Evolutionary conservation across 2,329 filamentous ascomycete species (phyloP).

Genomic region (Trichophyton verrucosum): DNA sequence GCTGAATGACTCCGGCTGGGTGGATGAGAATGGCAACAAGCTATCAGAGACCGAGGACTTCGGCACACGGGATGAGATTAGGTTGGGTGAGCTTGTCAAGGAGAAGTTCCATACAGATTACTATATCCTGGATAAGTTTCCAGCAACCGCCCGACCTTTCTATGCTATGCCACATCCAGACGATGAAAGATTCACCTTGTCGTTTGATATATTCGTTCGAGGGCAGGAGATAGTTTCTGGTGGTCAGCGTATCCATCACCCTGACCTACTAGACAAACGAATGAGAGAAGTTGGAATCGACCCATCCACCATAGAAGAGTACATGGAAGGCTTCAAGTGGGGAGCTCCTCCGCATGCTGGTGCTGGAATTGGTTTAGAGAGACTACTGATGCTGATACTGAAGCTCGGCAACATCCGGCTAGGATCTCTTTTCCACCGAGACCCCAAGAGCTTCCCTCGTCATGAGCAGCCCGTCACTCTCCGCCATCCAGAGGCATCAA

Average conservation of each 20-base stretch:
- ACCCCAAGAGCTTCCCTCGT: conserved; percentile 73
- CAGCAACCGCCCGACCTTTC: conserved; percentile 69
- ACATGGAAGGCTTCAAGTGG: conserved; percentile 76
- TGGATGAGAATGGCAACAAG: conserved; percentile 60
- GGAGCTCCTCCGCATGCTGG: conserved; percentile 82
- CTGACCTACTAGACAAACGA: conserved; percentile 58
- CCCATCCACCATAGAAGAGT: conserved; percentile 77
- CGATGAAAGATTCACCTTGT: conserved; percentile 63
- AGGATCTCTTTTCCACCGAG: conserved; percentile 74
- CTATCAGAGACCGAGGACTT: conserved; percentile 66
- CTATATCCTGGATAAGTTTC: conserved; percentile 91
- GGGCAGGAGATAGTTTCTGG: conserved; percentile 88
- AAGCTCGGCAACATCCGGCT: conserved; percentile 82
- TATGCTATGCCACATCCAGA: conserved; percentile 77
- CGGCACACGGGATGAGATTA: conserved; percentile 73
- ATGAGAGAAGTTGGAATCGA: conserved; percentile 66
- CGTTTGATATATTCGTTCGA: conserved; percentile 87
- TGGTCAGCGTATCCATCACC: conserved; percentile 83
- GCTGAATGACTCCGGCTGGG: conserved; percentile 65
- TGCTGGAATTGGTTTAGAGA: conserved; percentile 79
- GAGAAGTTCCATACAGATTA: conserved; percentile 82
- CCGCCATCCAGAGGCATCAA: conserved; percentile 81
- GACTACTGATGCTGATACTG: conserved; percentile 73
- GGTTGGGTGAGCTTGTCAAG: conserved; percentile 70
- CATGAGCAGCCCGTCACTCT: conserved; percentile 51